Conservation (phyloP, 805 yeast species). For the Candida ponderosae region DNA sequence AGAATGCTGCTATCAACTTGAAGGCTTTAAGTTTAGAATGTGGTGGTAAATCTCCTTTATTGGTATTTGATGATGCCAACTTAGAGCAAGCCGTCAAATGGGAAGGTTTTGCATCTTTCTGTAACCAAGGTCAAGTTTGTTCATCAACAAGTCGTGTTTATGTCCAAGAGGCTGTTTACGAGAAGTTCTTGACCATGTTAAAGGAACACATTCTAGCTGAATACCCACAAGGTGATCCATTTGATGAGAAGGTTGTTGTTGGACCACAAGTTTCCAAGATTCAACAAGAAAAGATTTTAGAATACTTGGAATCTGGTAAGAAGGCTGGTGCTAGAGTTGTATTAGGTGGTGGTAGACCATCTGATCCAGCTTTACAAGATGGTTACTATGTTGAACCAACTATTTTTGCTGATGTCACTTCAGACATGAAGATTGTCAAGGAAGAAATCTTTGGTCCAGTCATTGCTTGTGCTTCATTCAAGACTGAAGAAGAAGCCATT, state of each 20-base stretch:
- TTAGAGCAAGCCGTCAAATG: slow-evolving; percentile 40
- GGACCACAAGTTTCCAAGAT: slow-evolving; percentile 51
- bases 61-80: slow-evolving; percentile 40
- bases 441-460: slow-evolving; percentile 53
- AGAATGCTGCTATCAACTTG: slow-evolving; percentile 33
- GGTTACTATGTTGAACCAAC: slow-evolving; percentile 40
- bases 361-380: slow-evolving; percentile 14
- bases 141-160: slow-evolving; percentile 56
- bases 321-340: slow-evolving; percentile 45
- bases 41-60: slow-evolving; percentile 45
- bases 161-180: slow-evolving; percentile 47
- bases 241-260: slow-evolving; percentile 30
- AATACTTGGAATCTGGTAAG: slow-evolving; percentile 40
- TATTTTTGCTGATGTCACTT: slow-evolving; percentile 36
- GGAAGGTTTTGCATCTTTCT: slow-evolving; percentile 48
- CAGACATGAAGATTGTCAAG: slow-evolving; percentile 31
- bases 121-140: slow-evolving; percentile 58
- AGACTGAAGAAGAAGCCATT: slow-evolving; percentile 36
- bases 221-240: slow-evolving; percentile 37
- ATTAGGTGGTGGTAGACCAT: slow-evolving; percentile 34
- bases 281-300: slow-evolving; percentile 39
- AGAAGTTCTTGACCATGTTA: slow-evolving; percentile 37
- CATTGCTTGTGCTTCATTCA: slow-evolving; percentile 33
- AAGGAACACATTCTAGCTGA: slow-evolving; percentile 24
- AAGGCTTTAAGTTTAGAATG: slow-evolving; percentile 42